Conservation (phyloP, 306 rosid genomes). For the Prunus fruticosa region DNA sequence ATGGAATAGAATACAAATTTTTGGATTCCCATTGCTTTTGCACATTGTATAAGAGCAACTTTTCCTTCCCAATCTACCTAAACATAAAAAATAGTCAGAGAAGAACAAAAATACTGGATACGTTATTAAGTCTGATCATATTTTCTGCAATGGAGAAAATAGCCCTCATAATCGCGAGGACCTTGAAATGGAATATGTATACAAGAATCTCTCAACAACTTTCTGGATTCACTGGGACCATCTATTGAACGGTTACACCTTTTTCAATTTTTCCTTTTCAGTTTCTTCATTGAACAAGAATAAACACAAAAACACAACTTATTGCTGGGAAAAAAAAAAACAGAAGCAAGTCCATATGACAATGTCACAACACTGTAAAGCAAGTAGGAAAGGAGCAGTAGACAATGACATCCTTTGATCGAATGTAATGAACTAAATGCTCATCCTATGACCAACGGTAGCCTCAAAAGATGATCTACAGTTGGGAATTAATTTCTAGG, state of each 20-base stretch:
- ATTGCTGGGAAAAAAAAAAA: neutral
- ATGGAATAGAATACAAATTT: conserved; percentile 87
- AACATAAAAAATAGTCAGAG: conserved; percentile 36
- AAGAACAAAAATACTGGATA: conserved; percentile 14
- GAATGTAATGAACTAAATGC: neutral
- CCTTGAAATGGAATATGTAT: neutral
- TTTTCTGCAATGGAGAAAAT: neutral
- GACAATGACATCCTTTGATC: neutral
- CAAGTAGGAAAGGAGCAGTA: neutral
- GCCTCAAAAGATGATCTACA: neutral
- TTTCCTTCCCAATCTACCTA: conserved; percentile 99
- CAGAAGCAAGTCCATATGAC: neutral
- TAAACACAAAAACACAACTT: neutral
- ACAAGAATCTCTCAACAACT: neutral
- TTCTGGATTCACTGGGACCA: neutral
- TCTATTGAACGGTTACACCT: neutral
- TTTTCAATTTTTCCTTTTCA: neutral
- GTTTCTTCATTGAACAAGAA: neutral
- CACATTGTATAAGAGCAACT: conserved; percentile 94
- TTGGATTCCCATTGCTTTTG: conserved; percentile 98
- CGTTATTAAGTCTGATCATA: neutral
- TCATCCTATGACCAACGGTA: neutral
- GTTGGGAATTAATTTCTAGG: neutral
- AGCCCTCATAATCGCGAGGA: neutral
- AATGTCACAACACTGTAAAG: neutral